phyloP scores from a whole-genome alignment of 306 rosid genomes.

The Spatholobus suberectus region DNA sequence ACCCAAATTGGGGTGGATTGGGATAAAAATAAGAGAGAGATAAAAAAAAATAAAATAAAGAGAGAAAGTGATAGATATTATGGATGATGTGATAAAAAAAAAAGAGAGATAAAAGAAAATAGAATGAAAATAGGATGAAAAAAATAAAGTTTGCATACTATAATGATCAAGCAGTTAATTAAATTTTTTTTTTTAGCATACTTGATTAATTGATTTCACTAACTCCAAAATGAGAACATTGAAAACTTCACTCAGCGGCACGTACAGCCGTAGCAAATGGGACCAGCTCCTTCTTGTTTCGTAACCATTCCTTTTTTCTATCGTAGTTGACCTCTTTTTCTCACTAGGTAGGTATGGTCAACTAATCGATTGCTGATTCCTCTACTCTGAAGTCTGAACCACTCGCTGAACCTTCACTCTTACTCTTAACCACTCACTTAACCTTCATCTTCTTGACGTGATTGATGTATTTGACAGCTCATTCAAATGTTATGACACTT shows the following conservation, averaged over 20 bases:
- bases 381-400: neutral
- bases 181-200: too few relatives aligned
- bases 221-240: neutral
- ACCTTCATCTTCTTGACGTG: neutral
- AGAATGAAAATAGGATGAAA: too few relatives aligned
- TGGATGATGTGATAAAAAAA: too few relatives aligned
- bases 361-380: constrained; percentile 11
- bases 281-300: neutral
- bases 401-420: neutral
- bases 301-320: neutral
- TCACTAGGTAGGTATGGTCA: neutral
- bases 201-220: neutral
- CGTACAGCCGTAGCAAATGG: neutral
- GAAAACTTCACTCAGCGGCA: neutral
- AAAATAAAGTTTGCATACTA: too few relatives aligned
- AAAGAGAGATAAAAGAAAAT: too few relatives aligned
- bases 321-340: neutral
- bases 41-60: too few relatives aligned
- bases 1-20: too few relatives aligned
- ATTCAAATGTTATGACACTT: neutral
- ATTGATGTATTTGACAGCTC: neutral
- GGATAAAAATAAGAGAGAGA: too few relatives aligned
- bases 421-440: neutral
- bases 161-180: too few relatives aligned
- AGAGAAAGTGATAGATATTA: too few relatives aligned